Conservation (phyloP, 2,329 filamentous ascomycete genomes). For the Botryosphaeria dothidea region DNA sequence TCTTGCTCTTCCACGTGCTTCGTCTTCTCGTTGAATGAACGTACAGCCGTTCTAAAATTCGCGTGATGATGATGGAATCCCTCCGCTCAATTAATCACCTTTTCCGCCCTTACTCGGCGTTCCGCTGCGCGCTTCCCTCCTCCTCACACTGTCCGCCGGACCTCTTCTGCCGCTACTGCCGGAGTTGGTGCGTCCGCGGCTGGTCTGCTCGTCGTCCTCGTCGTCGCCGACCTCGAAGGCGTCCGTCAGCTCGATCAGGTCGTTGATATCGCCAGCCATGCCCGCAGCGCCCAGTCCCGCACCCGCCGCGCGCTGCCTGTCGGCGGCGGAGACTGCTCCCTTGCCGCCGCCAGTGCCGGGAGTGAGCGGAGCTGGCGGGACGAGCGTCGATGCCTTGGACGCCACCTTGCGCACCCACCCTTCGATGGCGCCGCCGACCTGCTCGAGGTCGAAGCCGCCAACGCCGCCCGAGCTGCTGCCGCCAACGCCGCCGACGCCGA, state of each 20-base stretch:
- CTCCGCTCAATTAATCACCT: slow-evolving; percentile 1
- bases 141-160: slow-evolving; percentile 1
- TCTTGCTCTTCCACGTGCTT: too few relatives aligned
- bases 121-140: slow-evolving; percentile 7
- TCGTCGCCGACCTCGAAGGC: slow-evolving; percentile 42
- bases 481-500: slow-evolving; percentile 20
- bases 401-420: slow-evolving; percentile 87
- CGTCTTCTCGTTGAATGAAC: neutral
- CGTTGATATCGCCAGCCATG: slow-evolving; percentile 52
- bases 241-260: slow-evolving; percentile 69
- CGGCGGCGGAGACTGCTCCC: neutral
- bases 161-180: neutral
- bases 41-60: neutral
- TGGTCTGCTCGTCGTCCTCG: slow-evolving; percentile 23
- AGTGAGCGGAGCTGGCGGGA: slow-evolving; percentile 12
- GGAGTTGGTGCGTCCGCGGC: neutral
- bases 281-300: neutral
- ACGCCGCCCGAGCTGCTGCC: slow-evolving; percentile 24
- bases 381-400: slow-evolving; percentile 50
- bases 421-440: slow-evolving; percentile 84
- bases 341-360: neutral
- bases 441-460: slow-evolving; percentile 65
- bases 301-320: slow-evolving; percentile 6
- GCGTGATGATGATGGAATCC: too few relatives aligned
- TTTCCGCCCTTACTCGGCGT: slow-evolving; percentile 17